Conservation (phyloP, 1,139 yeast species). For the Saccharomycopsis phalli region DNA sequence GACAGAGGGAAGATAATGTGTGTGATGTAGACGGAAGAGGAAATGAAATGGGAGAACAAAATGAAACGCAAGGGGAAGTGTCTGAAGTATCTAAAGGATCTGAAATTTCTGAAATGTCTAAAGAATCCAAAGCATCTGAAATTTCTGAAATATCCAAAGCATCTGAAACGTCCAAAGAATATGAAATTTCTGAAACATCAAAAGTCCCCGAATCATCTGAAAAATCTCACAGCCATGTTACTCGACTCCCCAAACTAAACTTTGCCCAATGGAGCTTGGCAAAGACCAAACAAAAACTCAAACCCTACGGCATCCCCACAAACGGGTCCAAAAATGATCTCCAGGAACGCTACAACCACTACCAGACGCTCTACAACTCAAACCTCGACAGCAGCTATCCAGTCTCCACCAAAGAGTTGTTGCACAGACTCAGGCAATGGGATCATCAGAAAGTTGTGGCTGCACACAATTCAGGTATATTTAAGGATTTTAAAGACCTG, state of each 20-base stretch:
- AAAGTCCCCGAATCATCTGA: too few species aligned
- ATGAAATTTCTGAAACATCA: too few species aligned
- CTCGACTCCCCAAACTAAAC: slow-evolving; percentile 11
- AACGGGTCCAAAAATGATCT: slow-evolving; percentile 9
- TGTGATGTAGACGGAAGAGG: neutral
- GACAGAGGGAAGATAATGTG: neutral
- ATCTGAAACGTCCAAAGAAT: too few species aligned
- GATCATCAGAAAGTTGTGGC: slow-evolving; percentile 5
- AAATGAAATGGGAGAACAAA: neutral
- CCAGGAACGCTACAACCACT: slow-evolving; percentile 11
- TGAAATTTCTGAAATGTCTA: too few species aligned
- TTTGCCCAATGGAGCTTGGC: slow-evolving; percentile 1
- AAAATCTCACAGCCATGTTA: too few species aligned
- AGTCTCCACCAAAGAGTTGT: neutral
- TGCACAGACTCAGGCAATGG: slow-evolving; percentile 9
- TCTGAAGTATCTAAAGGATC: too few species aligned
- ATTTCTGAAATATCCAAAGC: too few species aligned
- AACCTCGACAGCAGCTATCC: slow-evolving; percentile 15
- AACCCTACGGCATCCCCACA: slow-evolving; percentile 1
- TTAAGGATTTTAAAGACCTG: slow-evolving; percentile 4
- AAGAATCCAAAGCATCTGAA: too few species aligned
- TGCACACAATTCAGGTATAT: slow-evolving; percentile 6
- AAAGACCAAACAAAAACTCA: slow-evolving; percentile 13
- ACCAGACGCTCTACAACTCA: slow-evolving; percentile 9
- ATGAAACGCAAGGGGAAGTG: too few species aligned